A percentile compares a stretch with the other conserved stretches of the same genome.
Evolutionary conservation across 148 eudicot species (phyloP).

Genomic region (Diospyros lotus): DNA sequence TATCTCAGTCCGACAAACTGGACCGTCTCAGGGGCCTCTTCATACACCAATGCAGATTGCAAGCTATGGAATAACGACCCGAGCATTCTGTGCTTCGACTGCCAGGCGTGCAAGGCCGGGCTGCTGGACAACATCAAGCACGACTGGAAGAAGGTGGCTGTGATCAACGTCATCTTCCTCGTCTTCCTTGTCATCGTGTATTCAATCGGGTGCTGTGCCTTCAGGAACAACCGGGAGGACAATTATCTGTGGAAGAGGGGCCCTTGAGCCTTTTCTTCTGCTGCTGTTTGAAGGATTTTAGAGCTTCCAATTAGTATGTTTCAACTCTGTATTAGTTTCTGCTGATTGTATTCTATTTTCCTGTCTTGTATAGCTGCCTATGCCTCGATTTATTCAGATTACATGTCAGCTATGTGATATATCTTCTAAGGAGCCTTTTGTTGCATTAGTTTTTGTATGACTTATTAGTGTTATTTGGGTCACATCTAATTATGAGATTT

Average conservation of each 20-base stretch:
- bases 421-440: not conserved
- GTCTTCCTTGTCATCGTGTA: slow-evolving; percentile 70
- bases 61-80: slow-evolving; percentile 52
- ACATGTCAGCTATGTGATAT: not conserved
- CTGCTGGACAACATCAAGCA: slow-evolving; percentile 72
- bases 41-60: slow-evolving; percentile 49
- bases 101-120: slow-evolving; percentile 93
- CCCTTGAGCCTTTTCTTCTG: slow-evolving; percentile 15
- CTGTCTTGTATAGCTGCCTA: not conserved
- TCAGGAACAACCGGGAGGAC: slow-evolving; percentile 77
- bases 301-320: too few species aligned
- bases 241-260: slow-evolving; percentile 53
- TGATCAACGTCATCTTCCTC: slow-evolving; percentile 65
- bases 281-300: too few species aligned
- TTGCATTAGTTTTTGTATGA: too few species aligned
- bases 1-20: slow-evolving; percentile 70
- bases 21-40: slow-evolving; percentile 21
- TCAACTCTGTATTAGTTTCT: not conserved
- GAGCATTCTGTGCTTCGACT: slow-evolving; percentile 53
- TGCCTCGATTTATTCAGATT: not conserved
- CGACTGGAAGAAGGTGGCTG: slow-evolving; percentile 81
- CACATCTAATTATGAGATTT: too few species aligned
- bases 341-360: not conserved
- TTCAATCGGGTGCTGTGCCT: slow-evolving; percentile 81
- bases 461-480: too few species aligned